These are phyloP conservation scores for Friedmanniomyces endolithicus DNA, from an alignment of 495 filamentous ascomycete species.

Conservation along the genomic window DNA sequence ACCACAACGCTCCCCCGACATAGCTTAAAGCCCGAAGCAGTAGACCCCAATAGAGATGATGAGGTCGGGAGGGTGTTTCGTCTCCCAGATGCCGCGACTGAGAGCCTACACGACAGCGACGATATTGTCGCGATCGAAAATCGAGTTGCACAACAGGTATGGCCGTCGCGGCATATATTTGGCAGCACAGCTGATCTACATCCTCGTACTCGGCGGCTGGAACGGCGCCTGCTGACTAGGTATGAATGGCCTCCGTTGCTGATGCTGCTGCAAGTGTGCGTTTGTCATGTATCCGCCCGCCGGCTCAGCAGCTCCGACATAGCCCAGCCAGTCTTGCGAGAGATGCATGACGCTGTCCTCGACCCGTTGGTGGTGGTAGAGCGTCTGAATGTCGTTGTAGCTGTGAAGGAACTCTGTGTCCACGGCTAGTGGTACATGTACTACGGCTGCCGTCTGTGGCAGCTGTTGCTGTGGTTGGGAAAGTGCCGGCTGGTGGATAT, in stretches of 20 bases:
- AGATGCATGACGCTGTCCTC: conserved; percentile 13
- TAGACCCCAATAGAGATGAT: too few relatives aligned
- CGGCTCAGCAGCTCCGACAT: neutral
- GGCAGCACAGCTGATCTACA: too few relatives aligned
- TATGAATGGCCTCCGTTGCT: neutral
- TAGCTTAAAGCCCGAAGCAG: too few relatives aligned
- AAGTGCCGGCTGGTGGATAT: neutral
- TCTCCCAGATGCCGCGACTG: too few relatives aligned
- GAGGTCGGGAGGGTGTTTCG: too few relatives aligned
- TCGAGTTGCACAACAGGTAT: too few relatives aligned
- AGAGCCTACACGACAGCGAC: too few relatives aligned
- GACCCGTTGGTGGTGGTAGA: conserved; percentile 10
- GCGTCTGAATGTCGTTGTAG: conserved; percentile 11
- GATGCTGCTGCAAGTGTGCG: neutral
- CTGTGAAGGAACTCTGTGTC: conserved; percentile 12
- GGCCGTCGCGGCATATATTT: too few relatives aligned
- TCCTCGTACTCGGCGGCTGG: neutral
- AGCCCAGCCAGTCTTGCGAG: conserved; percentile 12
- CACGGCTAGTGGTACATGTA: neutral
- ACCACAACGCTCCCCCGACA: too few relatives aligned
- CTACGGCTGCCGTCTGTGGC: neutral
- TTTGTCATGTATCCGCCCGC: neutral
- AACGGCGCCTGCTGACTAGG: neutral
- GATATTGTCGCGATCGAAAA: too few relatives aligned
- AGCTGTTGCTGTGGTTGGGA: neutral